Evolutionary conservation across 768 basidiomycete genomes (phyloP).

Genomic region (Candolleomyces aberdarensis): DNA sequence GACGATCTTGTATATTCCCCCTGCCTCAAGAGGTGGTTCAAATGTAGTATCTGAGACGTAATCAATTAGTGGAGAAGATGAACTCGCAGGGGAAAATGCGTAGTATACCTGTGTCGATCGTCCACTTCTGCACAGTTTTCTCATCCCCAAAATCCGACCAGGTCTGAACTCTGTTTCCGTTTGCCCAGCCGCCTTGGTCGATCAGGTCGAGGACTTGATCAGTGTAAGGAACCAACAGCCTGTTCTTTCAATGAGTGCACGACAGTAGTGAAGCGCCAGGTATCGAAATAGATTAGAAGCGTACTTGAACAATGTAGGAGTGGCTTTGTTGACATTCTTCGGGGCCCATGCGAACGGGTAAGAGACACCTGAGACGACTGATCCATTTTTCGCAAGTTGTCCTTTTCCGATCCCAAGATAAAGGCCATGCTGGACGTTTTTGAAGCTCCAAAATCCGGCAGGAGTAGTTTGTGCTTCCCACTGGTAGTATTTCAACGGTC

Average conservation of each 20-base stretch:
- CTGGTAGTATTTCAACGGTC: background rate
- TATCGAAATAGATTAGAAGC: too few relatives aligned
- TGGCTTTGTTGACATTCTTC: too few relatives aligned
- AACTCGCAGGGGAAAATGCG: too few relatives aligned
- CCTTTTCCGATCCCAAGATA: background rate
- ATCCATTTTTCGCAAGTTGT: background rate
- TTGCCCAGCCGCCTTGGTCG: background rate
- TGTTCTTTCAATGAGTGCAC: background rate
- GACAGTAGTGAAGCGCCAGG: too few relatives aligned
- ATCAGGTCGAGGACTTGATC: background rate
- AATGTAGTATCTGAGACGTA: background rate
- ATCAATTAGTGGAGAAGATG: background rate
- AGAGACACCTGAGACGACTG: too few relatives aligned
- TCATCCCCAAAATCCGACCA: background rate
- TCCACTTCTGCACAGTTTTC: background rate
- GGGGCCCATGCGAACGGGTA: too few relatives aligned
- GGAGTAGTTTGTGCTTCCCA: background rate
- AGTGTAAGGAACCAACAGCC: background rate
- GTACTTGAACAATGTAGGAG: background rate
- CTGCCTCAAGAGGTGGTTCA: background rate
- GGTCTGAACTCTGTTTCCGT: background rate
- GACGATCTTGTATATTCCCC: background rate
- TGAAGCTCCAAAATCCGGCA: background rate
- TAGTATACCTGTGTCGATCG: background rate
- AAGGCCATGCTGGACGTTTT: background rate